phyloP scores from a whole-genome alignment of 2,329 filamentous ascomycete species.

The Sporothrix euskadiensis region DNA sequence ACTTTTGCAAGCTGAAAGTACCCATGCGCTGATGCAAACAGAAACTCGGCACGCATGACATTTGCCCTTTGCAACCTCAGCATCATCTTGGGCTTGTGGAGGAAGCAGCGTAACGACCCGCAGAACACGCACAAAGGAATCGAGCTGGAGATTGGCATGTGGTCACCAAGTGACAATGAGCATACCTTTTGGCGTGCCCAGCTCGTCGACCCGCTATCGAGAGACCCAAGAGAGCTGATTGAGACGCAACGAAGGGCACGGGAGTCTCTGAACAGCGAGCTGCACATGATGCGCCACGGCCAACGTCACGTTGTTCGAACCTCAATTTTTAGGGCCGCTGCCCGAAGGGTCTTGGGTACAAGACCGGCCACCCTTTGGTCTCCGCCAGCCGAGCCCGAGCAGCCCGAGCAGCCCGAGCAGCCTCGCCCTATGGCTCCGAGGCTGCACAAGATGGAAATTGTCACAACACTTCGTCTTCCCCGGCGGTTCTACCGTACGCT shows the following conservation, averaged over 20 bases:
- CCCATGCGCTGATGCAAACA: too few relatives aligned
- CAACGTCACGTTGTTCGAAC: too few relatives aligned
- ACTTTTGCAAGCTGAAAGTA: too few relatives aligned
- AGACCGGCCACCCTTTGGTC: too few relatives aligned
- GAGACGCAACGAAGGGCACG: background rate
- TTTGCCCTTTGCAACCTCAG: too few relatives aligned
- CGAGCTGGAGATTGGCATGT: background rate
- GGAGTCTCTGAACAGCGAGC: background rate
- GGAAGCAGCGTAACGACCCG: background rate
- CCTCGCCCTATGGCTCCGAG: too few relatives aligned
- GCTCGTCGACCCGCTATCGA: background rate
- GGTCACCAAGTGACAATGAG: background rate
- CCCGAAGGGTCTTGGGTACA: background rate
- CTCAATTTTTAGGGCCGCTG: too few relatives aligned
- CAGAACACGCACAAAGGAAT: background rate
- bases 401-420: too few relatives aligned
- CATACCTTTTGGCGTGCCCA: background rate
- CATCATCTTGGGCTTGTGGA: background rate
- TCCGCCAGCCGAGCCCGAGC: too few relatives aligned
- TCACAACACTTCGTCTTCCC: background rate
- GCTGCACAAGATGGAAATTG: background rate
- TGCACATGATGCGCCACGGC: background rate
- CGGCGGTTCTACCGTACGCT: background rate
- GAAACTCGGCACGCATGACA: too few relatives aligned
- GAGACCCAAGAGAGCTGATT: background rate